Evolutionary conservation across 2,329 filamentous ascomycete genomes (phyloP), one percentile per base, ranked within the genome.

Genomic region (Thermochaetoides dissita): DNA sequence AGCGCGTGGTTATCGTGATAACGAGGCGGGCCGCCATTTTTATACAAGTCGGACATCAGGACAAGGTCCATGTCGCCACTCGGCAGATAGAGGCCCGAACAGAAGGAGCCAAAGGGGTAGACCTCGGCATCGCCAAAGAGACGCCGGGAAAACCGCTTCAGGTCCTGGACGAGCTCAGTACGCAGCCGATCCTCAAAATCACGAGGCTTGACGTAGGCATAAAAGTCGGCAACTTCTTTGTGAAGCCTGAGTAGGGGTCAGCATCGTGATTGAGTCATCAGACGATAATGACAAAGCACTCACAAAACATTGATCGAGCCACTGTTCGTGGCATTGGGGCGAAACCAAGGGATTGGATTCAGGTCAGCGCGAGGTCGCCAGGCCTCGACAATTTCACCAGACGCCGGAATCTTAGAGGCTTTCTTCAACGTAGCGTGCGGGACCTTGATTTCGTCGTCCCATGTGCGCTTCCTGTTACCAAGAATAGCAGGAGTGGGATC

Each of bases 21-120:
- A 45, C 63, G 64, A 45, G 72, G 58, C 7, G 64, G 55, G 2
- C 72, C 73, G 3, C 69, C 66, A 7, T 64, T 58, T 48, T 77
- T 66, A 49, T 76, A 86, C 28, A 67, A 65, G 7, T 60, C 53
- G 0, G 73, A 77, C 39, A 88, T 74, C 40, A 91, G 72, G 3
- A 94, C 91, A 38, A 98, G 68, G 57, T 98, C 91, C 79, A 98
- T 94, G 57, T 98, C 91, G 10, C 84, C 86, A 1, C 83, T 76
- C 0, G 74, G 74, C 2, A 78, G 63, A 51, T 77, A 78, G 7
- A 86, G 66, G 0, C 84, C 86, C 3, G 86, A 86, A 51, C 86
- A 88, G 61, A 88, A 98, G 0, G 91, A 96, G n/a, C 91, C 91
- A 58, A 98, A 98, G 8, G 81, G 71, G 31, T 73, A 67, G 7